A percentile compares a stretch with the other conserved stretches of the same genome.
Evolutionary conservation across 1,284 basidiomycete genomes (phyloP).

Genomic region (Sporisorium graminicola): DNA sequence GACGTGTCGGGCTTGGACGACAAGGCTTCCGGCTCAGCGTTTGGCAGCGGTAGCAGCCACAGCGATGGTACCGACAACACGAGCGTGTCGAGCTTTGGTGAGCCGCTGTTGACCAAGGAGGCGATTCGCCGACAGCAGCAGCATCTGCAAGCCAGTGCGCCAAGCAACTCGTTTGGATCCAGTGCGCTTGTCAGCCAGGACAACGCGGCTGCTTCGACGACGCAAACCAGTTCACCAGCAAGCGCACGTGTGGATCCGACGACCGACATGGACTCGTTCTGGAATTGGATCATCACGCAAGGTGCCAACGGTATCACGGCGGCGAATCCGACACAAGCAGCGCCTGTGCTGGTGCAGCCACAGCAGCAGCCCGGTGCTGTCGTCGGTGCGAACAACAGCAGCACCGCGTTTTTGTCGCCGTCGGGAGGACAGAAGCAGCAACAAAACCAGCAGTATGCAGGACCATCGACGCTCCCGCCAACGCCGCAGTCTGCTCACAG

Average conservation of each 20-base stretch:
- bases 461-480: constrained; percentile 12
- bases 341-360: constrained; percentile 26
- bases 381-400: not conserved
- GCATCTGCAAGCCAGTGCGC: constrained; percentile 19
- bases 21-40: constrained; percentile 21
- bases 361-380: constrained; percentile 5
- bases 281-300: constrained; percentile 63
- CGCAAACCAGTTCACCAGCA: constrained; percentile 23
- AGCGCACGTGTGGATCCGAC: constrained; percentile 16
- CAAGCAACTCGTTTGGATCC: not conserved
- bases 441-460: constrained; percentile 2
- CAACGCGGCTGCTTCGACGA: constrained; percentile 2
- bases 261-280: constrained; percentile 57
- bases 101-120: constrained; percentile 38
- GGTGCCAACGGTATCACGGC: constrained; percentile 47
- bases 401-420: not conserved
- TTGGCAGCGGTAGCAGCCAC: constrained; percentile 21
- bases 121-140: constrained; percentile 41
- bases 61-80: constrained; percentile 40
- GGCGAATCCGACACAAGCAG: constrained; percentile 3
- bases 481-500: constrained; percentile 28
- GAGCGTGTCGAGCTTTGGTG: constrained; percentile 40
- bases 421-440: not conserved
- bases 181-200: not conserved
- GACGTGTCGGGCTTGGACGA: constrained; percentile 39